Conservation (phyloP, 2,329 filamentous ascomycete genomes). For the Pseudogymnoascus sp. region DNA sequence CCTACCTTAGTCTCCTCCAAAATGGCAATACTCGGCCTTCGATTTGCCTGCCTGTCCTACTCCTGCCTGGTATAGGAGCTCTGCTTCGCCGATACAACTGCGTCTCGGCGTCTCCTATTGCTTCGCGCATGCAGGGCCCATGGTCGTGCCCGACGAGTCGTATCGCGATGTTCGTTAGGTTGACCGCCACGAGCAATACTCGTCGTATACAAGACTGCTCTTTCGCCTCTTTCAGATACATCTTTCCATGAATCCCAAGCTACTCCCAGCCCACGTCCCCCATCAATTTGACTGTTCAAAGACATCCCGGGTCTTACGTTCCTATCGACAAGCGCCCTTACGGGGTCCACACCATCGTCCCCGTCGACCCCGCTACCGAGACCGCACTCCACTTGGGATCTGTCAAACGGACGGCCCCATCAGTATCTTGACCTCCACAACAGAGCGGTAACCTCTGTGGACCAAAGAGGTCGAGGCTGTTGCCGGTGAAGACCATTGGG, state of each 20-base stretch:
- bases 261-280: constrained; percentile 5
- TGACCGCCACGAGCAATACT: constrained; percentile 1
- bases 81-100: constrained; percentile 2
- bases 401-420: constrained; percentile 5
- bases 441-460: neutral
- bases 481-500: neutral
- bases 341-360: neutral
- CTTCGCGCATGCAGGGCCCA: neutral
- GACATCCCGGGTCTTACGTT: neutral
- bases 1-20: constrained; percentile 2
- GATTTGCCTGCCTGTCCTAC: constrained; percentile 6
- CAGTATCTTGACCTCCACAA: neutral
- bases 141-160: constrained; percentile 6
- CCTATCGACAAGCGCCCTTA: constrained; percentile 8
- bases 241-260: neutral
- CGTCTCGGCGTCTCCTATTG: constrained; percentile 9
- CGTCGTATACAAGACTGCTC: constrained; percentile 5
- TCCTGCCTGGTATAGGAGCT: neutral
- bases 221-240: constrained; percentile 2
- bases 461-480: neutral
- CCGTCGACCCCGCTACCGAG: constrained; percentile 6
- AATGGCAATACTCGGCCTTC: neutral
- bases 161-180: constrained; percentile 4
- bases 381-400: constrained; percentile 4
- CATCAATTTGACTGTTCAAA: neutral